Conservation (phyloP, 306 rosid genomes). For the Luffa aegyptiaca region DNA sequence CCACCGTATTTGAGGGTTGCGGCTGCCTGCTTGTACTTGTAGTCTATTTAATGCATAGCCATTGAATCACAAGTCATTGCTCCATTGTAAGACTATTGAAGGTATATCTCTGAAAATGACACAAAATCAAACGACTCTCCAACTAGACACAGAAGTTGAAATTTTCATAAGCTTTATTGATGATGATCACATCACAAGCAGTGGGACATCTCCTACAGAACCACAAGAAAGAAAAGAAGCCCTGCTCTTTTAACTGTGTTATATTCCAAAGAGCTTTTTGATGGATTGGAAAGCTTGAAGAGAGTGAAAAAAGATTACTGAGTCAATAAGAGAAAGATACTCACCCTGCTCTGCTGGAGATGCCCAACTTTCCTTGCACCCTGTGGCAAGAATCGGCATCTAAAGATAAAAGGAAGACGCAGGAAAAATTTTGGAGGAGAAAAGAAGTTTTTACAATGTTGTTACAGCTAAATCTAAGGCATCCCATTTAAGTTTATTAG, state of each 20-base stretch:
- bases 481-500: neutral
- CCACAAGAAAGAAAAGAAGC: neutral
- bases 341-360: slow-evolving; percentile 22
- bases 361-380: slow-evolving; percentile 51
- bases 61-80: neutral
- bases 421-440: slow-evolving; percentile 18
- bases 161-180: neutral
- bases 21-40: neutral
- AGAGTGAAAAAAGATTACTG: neutral
- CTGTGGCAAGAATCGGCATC: slow-evolving; percentile 46
- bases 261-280: neutral
- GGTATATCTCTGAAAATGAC: neutral
- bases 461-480: slow-evolving; percentile 24
- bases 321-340: slow-evolving; percentile 7
- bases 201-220: neutral
- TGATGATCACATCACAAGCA: neutral
- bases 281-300: neutral
- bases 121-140: neutral
- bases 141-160: neutral
- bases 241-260: neutral
- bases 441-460: slow-evolving; percentile 44
- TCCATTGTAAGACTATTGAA: neutral
- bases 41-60: neutral
- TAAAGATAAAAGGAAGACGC: slow-evolving; percentile 15
- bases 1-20: neutral